Percentiles rank a stretch among this genome's conserved stretches.
Evolutionary conservation across 352 stramenopile genomes (phyloP).

Genomic region (Phytophthora colocasiae): DNA sequence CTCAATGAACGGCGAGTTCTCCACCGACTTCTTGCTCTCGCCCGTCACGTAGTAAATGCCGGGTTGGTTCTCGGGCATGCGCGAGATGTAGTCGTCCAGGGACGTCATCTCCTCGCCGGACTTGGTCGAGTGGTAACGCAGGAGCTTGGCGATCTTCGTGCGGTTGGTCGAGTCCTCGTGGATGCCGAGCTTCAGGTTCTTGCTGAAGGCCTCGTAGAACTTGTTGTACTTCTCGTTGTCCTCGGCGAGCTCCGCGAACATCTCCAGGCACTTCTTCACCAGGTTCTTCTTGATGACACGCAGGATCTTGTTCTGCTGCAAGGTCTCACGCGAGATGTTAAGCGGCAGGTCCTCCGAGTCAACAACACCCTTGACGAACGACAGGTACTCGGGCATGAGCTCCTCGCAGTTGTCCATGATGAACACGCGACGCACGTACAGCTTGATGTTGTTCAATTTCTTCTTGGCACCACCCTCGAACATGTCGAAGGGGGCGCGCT

Average conservation of each 20-base stretch:
- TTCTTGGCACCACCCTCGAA: conserved; percentile 99
- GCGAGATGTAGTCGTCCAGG: conserved; percentile 98
- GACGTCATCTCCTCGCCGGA: conserved; percentile 97
- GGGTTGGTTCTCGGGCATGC: conserved; percentile 97
- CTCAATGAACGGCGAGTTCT: conserved; percentile 99
- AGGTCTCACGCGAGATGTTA: conserved; percentile 99
- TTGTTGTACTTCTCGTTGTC: conserved; percentile 98
- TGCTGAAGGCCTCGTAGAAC: conserved; percentile 99
- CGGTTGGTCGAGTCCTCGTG: conserved; percentile 99
- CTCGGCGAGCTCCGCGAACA: conserved; percentile 99
- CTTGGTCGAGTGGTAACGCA: conserved; percentile 99
- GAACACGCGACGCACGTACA: conserved; percentile 99
- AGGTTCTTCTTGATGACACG: conserved; percentile 99
- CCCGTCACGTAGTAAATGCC: conserved; percentile 99
- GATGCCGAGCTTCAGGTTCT: conserved; percentile 99
- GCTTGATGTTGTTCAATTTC: conserved; percentile 99
- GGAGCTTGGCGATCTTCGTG: conserved; percentile 99
- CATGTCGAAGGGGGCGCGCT: conserved; percentile 99
- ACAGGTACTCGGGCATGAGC: conserved; percentile 99
- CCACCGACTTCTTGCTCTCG: conserved; percentile 98
- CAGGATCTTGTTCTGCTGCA: conserved; percentile 99
- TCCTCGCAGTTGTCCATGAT: conserved; percentile 99
- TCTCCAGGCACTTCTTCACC: conserved; percentile 99
- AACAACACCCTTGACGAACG: conserved; percentile 99
- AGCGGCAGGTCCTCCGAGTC: conserved; percentile 99